Evolutionary conservation across 2,329 filamentous ascomycete species (phyloP), one percentile per base, ranked within the genome.

Genomic region (Chaetomium sp.): DNA sequence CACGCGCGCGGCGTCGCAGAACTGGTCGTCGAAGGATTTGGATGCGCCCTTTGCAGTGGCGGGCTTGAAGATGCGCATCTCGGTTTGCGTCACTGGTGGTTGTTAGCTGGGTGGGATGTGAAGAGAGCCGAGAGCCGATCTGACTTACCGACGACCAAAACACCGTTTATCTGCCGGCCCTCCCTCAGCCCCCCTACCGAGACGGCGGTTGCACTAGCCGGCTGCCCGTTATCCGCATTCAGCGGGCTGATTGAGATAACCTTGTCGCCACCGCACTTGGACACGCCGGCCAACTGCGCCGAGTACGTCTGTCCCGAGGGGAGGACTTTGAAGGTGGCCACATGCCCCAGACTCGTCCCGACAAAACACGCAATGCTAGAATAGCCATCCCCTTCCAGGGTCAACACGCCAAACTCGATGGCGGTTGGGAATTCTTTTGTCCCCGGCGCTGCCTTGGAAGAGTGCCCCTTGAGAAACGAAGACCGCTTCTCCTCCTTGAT

Each of bases 341-440:
- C 80, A 71, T 91, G 92, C 49, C 95, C 95, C 33, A 87, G 77
- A 69, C 89, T 93, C 0, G 95, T 98, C 23, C 95, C 95, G 1
- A 96, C 91, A 70, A 98, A 96, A 70, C 95, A 90, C 65, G 90
- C 87, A 63, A 99, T 96, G 72, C 93, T 97, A 1, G 95, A 98
- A 75, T 96, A 99, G 69, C 92, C 88, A 73, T 98, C 94, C n/a
- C 90, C 91, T 51, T 98, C 95, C 4, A 97, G 79, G 3, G 91
- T 96, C 87, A 99, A 89, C 55, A 97, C 92, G 60, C 92, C 92
- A 78, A 98, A 99, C 73, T 97, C 92, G 31, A 98, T 87, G 33
- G 81, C 83, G 0, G 92, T 92, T 0, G 92, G 87, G 85, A 88
- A 96, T 72, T 97, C 64, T n/a, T 12, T 27, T n/a, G 71, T 67